Base-by-base conservation (phyloP, 257 asterid genomes). In the Parsonsia alboflavescens region DNA sequence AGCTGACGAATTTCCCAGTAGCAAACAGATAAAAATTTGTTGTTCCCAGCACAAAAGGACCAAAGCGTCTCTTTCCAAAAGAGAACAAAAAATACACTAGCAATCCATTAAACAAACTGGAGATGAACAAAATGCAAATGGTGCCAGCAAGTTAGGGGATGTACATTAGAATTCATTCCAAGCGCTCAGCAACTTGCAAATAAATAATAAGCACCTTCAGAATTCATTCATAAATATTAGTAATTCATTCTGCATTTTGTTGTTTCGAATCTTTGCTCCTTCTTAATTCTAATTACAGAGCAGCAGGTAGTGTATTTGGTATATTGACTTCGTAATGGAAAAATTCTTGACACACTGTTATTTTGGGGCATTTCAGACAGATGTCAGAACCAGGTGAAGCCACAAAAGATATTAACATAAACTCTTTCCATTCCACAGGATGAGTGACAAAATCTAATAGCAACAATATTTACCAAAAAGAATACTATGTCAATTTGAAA, bases 401-500 rank as follows among this genome's bases (percentile, higher is more conserved):
- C 21, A 24, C 21, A 36, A 69, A 69, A 48, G 24, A 10, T 39
- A 41, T 36, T 12, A 33, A 24, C 26, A 53, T 49, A 15, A 8
- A 50, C 36, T 15, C 58, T 70, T 50, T 19, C 48, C 42, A 30
- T 21, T 17, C 0, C 12, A 44, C 74, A 49, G 46, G 30, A 70
- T 17, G 13, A 17, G 45, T 13, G 19, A 15, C 19, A 49, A 10
- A 30, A 30, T 50, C 44, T 48, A 41, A 54, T 41, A 33, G 59
- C 39, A 12, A 42, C 30, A 70, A 52, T 52, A 19, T 22, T 48
- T 15, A 46, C 54, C 7, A 12, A 41, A 30, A 61, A n/a, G 56
- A 71, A 63, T 11, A 13, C 56, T 54, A 72, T 13, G 7, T 44
- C 13, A 41, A 48, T 73, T 64, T 62, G 63, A 52, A 54, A 70